Base-by-base conservation (phyloP, 305 asterid species). In the Coffea humblotiana region DNA sequence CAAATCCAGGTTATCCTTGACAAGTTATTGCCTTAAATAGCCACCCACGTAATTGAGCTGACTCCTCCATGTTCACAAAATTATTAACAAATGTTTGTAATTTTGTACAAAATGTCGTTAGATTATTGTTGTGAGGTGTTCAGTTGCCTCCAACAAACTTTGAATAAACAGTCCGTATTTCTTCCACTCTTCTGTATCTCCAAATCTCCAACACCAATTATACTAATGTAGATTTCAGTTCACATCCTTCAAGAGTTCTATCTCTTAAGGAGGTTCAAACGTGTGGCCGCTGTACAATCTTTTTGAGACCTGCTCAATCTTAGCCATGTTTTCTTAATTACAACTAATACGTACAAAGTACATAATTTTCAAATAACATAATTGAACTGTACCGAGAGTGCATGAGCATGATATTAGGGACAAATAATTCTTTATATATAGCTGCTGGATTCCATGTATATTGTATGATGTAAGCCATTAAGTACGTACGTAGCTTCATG, bases 81-180 rank as follows among this genome's bases (percentile, higher is more conserved):
- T 60, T 64, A 29, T 74, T 40, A 60, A 19, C 68, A 3, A 40
- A 40, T 40, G 48, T 70, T 75, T 78, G 15, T n/a, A 80, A 66
- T 51, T 71, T 52, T 47, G n/a, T 32, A 7, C 58, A 54, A 81
- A 76, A 65, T 78, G 77, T 72, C 65, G 87, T 81, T 84, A 84
- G 77, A 74, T 84, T 84, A 67, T 79, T 72, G 88, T 84, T 84
- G 84, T 27, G 87, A 78, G 81, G 83, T 84, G 85, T 79, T 82
- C 85, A 66, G 72, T 84, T 27, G 76, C 81, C 77, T 78, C 61
- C 85, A 84, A 84, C 88, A 82, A 84, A 76, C 88, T 76, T 81
- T 81, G 79, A 81, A 81, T 21, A 67, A 67, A 52, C 23, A 66
- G 10, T 6, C 18, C 72, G n/a, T 25, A 4, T 61, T 68, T 61